Evolutionary conservation across 169 alveolate genomes (phyloP).

Genomic region (Nephromyces sp.): DNA sequence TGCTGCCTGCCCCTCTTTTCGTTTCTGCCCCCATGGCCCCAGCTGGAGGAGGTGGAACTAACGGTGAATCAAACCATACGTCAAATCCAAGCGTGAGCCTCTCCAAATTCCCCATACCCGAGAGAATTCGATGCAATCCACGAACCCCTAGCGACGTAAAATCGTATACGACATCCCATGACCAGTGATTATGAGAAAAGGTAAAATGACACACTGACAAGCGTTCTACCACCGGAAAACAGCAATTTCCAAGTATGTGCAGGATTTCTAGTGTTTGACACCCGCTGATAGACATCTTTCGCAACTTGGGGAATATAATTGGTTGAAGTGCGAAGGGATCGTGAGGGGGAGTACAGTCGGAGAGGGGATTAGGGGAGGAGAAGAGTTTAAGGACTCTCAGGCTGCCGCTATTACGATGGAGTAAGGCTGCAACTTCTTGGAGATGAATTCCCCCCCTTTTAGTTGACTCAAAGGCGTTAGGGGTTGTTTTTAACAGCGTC

Average conservation of each 20-base stretch:
- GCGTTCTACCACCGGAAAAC: background rate
- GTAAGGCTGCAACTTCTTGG: conserved; percentile 17
- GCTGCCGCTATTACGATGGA: background rate
- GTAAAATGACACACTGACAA: background rate
- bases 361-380: conserved; percentile 13
- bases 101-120: background rate
- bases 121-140: background rate
- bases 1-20: background rate
- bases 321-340: conserved; percentile 8
- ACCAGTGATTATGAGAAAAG: background rate
- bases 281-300: background rate
- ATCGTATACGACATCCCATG: background rate
- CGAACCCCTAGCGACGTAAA: background rate
- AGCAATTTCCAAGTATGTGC: background rate
- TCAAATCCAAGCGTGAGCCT: background rate
- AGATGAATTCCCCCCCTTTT: conserved; percentile 1
- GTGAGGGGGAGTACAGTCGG: conserved; percentile 20
- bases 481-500: conserved; percentile 2
- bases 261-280: background rate
- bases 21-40: no score
- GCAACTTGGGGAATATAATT: background rate
- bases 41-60: background rate
- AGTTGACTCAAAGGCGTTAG: conserved; percentile 4
- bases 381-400: conserved; percentile 4
- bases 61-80: background rate